These are phyloP conservation scores for Boechera stricta DNA, from an alignment of 345 rosid genomes.

Conservation along the genomic window DNA sequence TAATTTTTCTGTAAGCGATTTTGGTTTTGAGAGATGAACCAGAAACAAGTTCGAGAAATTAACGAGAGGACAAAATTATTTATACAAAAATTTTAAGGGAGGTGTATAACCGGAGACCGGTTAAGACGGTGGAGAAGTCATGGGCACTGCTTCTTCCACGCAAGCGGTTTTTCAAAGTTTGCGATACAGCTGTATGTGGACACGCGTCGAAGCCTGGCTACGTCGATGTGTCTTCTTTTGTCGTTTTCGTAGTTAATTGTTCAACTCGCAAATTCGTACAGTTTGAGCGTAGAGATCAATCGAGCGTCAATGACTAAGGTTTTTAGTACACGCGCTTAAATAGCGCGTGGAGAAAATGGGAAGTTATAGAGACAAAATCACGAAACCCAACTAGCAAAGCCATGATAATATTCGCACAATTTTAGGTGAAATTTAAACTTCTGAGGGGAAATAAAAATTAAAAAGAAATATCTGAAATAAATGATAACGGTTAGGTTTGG, in stretches of 20 bases:
- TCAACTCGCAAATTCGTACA: not conserved
- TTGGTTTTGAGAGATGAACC: not conserved
- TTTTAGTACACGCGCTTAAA: not conserved
- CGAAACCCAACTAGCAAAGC: conserved; percentile 47
- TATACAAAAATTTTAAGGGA: conserved; percentile 23
- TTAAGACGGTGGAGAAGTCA: conserved; percentile 53
- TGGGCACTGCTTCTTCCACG: conserved; percentile 66
- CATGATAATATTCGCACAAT: conserved; percentile 43
- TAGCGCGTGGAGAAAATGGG: not conserved
- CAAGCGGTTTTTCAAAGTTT: conserved; percentile 61
- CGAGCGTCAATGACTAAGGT: not conserved
- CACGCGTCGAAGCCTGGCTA: conserved; percentile 64
- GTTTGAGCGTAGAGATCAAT: conserved; percentile 35
- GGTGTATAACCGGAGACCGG: conserved; percentile 28
- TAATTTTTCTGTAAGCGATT: not conserved
- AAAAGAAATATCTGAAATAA: conserved; percentile 38
- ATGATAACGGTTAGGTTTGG: conserved; percentile 46
- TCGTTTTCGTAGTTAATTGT: conserved; percentile 36
- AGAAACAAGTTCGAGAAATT: conserved; percentile 17
- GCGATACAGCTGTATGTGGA: conserved; percentile 82
- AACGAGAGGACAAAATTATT: conserved; percentile 35
- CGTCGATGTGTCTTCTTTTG: conserved; percentile 41
- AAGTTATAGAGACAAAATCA: conserved; percentile 43
- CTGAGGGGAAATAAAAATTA: not conserved
- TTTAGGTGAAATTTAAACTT: conserved; percentile 28